Conservation (phyloP, 192 early-diverging fungal genomes). For the Linnemannia zychae region DNA sequence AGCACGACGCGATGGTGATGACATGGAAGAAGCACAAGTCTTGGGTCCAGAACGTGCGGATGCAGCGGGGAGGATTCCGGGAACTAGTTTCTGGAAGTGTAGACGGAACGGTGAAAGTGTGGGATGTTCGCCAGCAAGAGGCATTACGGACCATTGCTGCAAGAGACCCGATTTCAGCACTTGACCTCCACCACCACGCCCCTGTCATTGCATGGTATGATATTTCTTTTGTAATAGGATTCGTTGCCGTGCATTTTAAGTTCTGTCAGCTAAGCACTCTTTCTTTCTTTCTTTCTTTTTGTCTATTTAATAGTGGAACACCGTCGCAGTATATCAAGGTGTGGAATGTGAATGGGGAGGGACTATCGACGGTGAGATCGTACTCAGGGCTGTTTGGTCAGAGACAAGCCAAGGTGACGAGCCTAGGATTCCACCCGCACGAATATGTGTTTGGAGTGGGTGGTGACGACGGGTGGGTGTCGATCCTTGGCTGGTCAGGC, state of each 20-base stretch:
- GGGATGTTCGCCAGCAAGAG: constrained; percentile 69
- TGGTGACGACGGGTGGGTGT: constrained; percentile 59
- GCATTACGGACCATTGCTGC: constrained; percentile 58
- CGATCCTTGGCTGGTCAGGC: constrained; percentile 51
- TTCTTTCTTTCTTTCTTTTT: constrained; percentile 7
- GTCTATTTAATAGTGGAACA: constrained; percentile 33
- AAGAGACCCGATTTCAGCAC: constrained; percentile 55
- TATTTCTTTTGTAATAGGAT: neutral
- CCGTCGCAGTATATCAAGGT: constrained; percentile 65
- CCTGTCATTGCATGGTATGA: constrained; percentile 72
- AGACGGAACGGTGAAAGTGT: constrained; percentile 70
- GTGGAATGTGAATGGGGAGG: constrained; percentile 67
- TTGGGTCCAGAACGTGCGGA: constrained; percentile 69
- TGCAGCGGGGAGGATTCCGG: constrained; percentile 64
- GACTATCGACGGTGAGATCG: constrained; percentile 61
- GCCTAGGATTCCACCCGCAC: constrained; percentile 79
- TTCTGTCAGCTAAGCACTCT: neutral
- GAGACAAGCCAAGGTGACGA: constrained; percentile 62
- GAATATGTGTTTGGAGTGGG: constrained; percentile 68
- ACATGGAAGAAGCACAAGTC: constrained; percentile 73
- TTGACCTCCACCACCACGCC: constrained; percentile 73
- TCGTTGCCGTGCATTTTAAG: neutral
- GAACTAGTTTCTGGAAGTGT: constrained; percentile 78
- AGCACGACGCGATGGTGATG: constrained; percentile 68
- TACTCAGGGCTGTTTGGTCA: constrained; percentile 72